Conservation (phyloP, 306 rosid genomes). For the Castanospermum australe region DNA sequence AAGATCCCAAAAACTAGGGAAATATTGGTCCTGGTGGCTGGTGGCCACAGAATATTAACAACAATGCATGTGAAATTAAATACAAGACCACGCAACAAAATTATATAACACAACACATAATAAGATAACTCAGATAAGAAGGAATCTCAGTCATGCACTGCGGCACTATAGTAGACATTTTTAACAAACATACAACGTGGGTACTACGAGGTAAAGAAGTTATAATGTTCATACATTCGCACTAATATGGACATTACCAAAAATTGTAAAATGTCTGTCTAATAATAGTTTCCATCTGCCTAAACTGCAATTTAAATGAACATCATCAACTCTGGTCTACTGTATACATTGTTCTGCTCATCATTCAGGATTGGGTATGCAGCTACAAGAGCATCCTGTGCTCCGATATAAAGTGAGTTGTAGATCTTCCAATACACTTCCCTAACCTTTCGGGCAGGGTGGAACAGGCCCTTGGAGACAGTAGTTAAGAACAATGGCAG, state of each 20-base stretch:
- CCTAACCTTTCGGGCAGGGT: conserved; percentile 78
- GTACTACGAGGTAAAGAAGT: neutral
- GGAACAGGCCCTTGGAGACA: conserved; percentile 79
- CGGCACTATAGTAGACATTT: no score
- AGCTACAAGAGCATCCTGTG: conserved; percentile 79
- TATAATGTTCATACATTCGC: neutral
- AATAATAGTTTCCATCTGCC: neutral
- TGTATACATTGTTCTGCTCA: conserved; percentile 59
- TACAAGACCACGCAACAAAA: no score
- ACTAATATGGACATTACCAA: neutral
- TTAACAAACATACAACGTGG: neutral
- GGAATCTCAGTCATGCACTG: neutral
- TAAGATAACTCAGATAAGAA: no score
- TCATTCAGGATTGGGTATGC: conserved; percentile 68
- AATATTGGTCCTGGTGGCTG: no score
- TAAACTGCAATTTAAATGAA: conserved; percentile 36
- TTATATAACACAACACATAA: no score
- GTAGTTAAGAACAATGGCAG: conserved; percentile 66
- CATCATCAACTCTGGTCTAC: conserved; percentile 66
- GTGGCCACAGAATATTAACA: no score
- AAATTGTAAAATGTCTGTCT: neutral
- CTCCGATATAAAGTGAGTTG: conserved; percentile 68
- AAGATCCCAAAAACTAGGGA: no score
- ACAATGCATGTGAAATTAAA: no score
- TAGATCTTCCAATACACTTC: conserved; percentile 85